Conservation (phyloP, 306 rosid genomes). For the Cucumis cinereus region DNA sequence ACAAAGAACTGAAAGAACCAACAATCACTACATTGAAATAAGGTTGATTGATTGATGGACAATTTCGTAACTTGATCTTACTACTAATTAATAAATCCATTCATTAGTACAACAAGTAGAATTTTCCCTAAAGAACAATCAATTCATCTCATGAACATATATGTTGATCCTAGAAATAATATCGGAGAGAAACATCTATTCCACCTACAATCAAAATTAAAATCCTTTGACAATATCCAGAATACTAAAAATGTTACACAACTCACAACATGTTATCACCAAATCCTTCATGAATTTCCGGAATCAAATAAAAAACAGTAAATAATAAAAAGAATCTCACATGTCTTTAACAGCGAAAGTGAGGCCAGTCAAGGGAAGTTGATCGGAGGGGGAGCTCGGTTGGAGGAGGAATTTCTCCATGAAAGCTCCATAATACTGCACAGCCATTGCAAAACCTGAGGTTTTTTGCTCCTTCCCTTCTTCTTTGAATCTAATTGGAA, state of each 20-base stretch:
- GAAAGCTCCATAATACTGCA: constrained; percentile 52
- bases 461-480: neutral
- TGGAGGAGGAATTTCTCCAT: constrained; percentile 48
- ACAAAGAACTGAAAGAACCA: neutral
- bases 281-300: neutral
- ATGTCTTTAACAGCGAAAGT: constrained; percentile 89
- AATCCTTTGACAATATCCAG: neutral
- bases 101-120: neutral
- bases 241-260: neutral
- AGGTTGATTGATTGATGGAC: too few species aligned
- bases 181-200: neutral
- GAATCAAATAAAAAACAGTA: neutral
- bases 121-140: neutral
- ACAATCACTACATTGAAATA: neutral
- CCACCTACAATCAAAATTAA: neutral
- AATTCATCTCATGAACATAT: neutral
- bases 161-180: neutral
- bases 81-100: neutral
- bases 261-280: neutral
- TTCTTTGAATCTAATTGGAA: neutral
- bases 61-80: too few species aligned
- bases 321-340: constrained; percentile 23
- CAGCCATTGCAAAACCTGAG: constrained; percentile 24
- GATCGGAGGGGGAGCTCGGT: constrained; percentile 27
- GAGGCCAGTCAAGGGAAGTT: constrained; percentile 57